These are phyloP conservation scores for Hypoxylon fuscum DNA, from an alignment of 495 filamentous ascomycete genomes.

Conservation along the genomic window DNA sequence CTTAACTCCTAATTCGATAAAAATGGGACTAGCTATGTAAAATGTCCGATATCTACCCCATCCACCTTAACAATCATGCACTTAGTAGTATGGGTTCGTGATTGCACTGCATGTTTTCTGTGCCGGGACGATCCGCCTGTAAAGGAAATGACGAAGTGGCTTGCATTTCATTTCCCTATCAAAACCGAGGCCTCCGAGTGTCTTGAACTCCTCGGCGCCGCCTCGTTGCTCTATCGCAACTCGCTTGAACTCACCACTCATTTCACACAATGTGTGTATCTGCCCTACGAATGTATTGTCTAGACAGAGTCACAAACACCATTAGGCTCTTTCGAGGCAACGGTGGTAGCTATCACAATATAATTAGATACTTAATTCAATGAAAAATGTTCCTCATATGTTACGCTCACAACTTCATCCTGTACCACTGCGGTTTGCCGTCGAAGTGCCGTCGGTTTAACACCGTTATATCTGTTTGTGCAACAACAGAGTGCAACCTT, in stretches of 20 bases:
- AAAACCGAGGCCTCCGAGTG: background rate
- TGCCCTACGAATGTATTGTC: too few species aligned
- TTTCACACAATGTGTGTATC: too few species aligned
- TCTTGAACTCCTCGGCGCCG: too few species aligned
- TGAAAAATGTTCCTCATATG: background rate
- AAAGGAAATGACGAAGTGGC: constrained; percentile 18
- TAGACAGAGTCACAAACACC: too few species aligned
- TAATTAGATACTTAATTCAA: background rate
- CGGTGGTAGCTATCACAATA: too few species aligned
- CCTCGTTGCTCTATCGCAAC: too few species aligned
- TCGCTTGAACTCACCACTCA: too few species aligned
- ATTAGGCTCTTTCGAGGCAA: too few species aligned
- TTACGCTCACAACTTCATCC: background rate
- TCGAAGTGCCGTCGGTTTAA: background rate
- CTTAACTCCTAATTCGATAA: too few species aligned
- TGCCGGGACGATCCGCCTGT: background rate
- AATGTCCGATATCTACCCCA: too few species aligned
- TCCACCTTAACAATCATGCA: too few species aligned
- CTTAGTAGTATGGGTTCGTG: background rate
- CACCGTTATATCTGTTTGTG: background rate
- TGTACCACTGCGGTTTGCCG: constrained; percentile 1
- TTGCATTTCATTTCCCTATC: background rate
- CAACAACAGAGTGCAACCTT: background rate
- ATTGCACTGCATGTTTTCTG: constrained; percentile 1
- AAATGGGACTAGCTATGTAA: too few species aligned